Conservation (phyloP, 805 yeast genomes). For the Candida verbasci region DNA sequence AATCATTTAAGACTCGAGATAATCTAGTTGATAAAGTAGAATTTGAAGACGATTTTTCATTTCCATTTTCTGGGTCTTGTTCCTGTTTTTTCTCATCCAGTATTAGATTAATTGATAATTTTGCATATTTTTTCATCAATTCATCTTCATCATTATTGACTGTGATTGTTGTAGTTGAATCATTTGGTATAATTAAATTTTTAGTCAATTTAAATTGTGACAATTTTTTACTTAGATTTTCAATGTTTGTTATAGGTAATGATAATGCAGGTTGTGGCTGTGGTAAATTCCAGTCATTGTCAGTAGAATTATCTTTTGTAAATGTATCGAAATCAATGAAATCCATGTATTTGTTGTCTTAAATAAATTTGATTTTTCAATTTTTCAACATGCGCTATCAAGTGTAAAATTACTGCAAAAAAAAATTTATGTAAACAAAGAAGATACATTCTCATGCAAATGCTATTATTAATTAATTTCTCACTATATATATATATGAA, state of each 20-base stretch:
- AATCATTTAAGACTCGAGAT: slow-evolving; percentile 45
- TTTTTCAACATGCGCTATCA: not conserved
- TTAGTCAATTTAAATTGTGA: slow-evolving; percentile 29
- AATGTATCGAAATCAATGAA: slow-evolving; percentile 37
- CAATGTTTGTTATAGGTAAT: slow-evolving; percentile 36
- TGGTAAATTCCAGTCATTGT: slow-evolving; percentile 19
- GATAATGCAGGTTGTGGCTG: slow-evolving; percentile 43
- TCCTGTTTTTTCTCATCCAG: not conserved
- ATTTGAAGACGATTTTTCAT: slow-evolving; percentile 1
- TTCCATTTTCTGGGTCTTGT: not conserved
- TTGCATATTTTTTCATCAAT: slow-evolving; percentile 42
- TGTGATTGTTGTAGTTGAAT: slow-evolving; percentile 8
- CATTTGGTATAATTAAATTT: slow-evolving; percentile 16
- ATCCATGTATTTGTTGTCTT: slow-evolving; percentile 24
- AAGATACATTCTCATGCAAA: too few species aligned
- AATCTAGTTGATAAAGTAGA: slow-evolving; percentile 40
- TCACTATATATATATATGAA: too few species aligned
- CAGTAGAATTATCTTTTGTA: slow-evolving; percentile 8
- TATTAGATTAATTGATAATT: slow-evolving; percentile 38
- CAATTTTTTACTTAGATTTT: slow-evolving; percentile 27
- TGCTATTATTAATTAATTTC: too few species aligned
- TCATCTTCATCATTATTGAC: slow-evolving; percentile 10
- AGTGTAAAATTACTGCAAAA: slow-evolving; percentile 1
- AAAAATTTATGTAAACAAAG: too few species aligned
- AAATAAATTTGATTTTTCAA: not conserved